A percentile compares a stretch with the other conserved stretches of the same genome.
These are phyloP conservation scores for Acacia pycnantha DNA, from an alignment of 331 rosid genomes.

Conservation along the genomic window DNA sequence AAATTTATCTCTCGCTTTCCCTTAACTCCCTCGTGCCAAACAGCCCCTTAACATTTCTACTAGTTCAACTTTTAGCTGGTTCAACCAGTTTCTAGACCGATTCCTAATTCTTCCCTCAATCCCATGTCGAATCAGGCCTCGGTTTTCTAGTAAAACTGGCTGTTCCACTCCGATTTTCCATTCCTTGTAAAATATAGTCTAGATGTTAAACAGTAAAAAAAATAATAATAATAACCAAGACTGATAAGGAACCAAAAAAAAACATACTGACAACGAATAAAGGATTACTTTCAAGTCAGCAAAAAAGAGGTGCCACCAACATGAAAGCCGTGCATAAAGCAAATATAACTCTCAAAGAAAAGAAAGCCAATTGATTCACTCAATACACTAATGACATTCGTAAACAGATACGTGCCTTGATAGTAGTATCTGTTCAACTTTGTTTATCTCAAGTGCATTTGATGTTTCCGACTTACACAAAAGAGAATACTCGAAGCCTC, in stretches of 20 bases:
- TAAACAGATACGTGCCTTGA: background rate
- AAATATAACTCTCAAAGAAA: conserved; percentile 3
- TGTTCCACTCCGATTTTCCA: background rate
- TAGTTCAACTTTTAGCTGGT: background rate
- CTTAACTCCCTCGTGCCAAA: too few relatives aligned
- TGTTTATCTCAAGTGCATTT: background rate
- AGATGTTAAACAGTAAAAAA: background rate
- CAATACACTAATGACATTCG: background rate
- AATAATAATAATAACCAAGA: background rate
- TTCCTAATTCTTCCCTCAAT: background rate
- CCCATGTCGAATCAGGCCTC: background rate
- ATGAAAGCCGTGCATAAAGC: background rate
- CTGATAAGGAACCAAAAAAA: conserved; percentile 6
- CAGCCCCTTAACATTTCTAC: background rate
- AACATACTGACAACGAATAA: background rate
- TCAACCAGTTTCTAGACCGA: background rate
- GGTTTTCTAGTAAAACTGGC: background rate
- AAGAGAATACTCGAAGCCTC: background rate
- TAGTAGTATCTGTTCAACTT: background rate
- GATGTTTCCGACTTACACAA: background rate
- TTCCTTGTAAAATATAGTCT: background rate
- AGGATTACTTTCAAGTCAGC: too few relatives aligned
- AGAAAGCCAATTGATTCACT: background rate
- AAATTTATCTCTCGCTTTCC: too few relatives aligned
- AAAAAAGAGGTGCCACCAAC: background rate